Evolutionary conservation across 2,329 filamentous ascomycete genomes (phyloP).

Genomic region (Fusarium fujikuroi): DNA sequence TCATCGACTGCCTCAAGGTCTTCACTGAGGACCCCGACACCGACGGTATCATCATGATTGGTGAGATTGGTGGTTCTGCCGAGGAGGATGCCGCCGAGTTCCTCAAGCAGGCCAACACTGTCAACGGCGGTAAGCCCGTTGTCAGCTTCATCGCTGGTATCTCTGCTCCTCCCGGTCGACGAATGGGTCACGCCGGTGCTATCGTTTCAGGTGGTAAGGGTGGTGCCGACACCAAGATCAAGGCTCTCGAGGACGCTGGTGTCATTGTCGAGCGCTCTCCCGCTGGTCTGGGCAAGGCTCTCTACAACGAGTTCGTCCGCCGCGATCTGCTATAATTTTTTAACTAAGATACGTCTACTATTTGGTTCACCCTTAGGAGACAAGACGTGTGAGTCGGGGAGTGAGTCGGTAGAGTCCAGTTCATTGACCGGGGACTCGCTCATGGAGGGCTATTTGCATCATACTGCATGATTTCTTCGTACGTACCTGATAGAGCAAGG

Average conservation of each 20-base stretch:
- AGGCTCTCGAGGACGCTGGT: slow-evolving; percentile 89
- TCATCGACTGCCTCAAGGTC: slow-evolving; percentile 98
- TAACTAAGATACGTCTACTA: slow-evolving; percentile 23
- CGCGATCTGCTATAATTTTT: slow-evolving; percentile 84
- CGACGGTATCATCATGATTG: slow-evolving; percentile 99
- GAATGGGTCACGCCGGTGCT: slow-evolving; percentile 98
- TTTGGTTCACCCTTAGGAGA: slow-evolving; percentile 13
- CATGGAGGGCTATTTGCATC: slow-evolving; percentile 45
- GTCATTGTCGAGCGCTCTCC: slow-evolving; percentile 97
- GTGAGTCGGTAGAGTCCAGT: slow-evolving; percentile 40
- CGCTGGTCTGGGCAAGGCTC: slow-evolving; percentile 88
- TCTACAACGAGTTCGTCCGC: slow-evolving; percentile 96
- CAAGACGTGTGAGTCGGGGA: slow-evolving; percentile 24
- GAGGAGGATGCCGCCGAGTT: slow-evolving; percentile 99
- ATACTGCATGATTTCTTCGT: slow-evolving; percentile 46
- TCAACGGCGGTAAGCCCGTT: slow-evolving; percentile 87
- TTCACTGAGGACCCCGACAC: slow-evolving; percentile 97
- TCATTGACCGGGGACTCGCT: slow-evolving; percentile 34
- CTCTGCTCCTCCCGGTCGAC: slow-evolving; percentile 92
- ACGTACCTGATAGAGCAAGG: slow-evolving; percentile 50
- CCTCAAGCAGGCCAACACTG: slow-evolving; percentile 89
- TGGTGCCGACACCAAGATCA: slow-evolving; percentile 97
- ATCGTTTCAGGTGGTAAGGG: slow-evolving; percentile 98
- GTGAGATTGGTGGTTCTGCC: slow-evolving; percentile 96
- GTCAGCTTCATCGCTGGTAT: slow-evolving; percentile 99